Base-by-base conservation (phyloP, 1,139 yeast species). In the Taphrina flavorubra region DNA sequence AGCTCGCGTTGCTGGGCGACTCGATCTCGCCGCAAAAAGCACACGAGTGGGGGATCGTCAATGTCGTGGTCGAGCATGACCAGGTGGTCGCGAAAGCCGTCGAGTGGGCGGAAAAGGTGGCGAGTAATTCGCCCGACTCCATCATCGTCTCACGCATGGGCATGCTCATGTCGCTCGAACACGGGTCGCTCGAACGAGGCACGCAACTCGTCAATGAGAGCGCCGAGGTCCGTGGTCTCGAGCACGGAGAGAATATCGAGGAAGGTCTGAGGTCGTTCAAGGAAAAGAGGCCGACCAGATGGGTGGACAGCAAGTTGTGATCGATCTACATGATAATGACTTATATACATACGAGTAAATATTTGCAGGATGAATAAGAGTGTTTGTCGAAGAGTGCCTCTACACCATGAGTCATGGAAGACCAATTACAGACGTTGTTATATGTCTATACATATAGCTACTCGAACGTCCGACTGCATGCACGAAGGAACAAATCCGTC, bases 1-100 rank as follows among this genome's bases (percentile, higher is more conserved):
- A 77, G 70, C 70, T 77, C 60, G 78, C 78, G 1, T 71, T 77
- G 8, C 71, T 75, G 6, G 77, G 76, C 4, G 77, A 76, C 62
- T 77, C 78, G 42, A 75, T 77, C 56, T 67, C 75, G 3, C 77
- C 77, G 0, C 69, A 72, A 18, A 71, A 71, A 39, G 78, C 78
- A 11, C 68, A 70, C 14, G 65, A 69, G 18, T 77, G 78, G 78
- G 79, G 79, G 6, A 62, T 77, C 36, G 68, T 77, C 65, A 77
- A 76, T 69, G 68, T 72, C 20, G 71, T 77, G 2, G 78, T 74
- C 2, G 73, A 72, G 37, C 69, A 65, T 14, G 71, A 69, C 8
- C 72, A 71, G 25, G 74, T 77, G 14, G 65, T 75, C 47, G 74
- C 75, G 2, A 71, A 72, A 8, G 78, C 79, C 7, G 37, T 77